phyloP scores from a whole-genome alignment of 768 basidiomycete species.

The Podaxis sp. region DNA sequence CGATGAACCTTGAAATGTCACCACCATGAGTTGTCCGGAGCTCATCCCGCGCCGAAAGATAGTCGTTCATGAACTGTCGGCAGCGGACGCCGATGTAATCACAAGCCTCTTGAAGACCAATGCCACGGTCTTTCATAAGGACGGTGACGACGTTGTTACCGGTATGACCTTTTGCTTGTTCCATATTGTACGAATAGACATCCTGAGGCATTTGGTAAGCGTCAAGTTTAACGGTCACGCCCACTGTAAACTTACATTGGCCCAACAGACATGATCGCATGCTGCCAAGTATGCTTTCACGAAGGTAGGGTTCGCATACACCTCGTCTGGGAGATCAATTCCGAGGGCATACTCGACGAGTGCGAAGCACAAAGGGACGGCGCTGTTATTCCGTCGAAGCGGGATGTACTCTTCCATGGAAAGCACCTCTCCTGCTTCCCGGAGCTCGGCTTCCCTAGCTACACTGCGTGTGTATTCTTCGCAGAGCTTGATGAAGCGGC shows the following conservation, averaged over 20 bases:
- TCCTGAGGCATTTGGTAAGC: slow-evolving; percentile 40
- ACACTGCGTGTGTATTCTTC: slow-evolving; percentile 59
- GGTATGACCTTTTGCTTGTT: slow-evolving; percentile 61
- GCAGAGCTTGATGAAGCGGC: slow-evolving; percentile 53
- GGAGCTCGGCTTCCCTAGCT: slow-evolving; percentile 59
- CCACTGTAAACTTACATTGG: slow-evolving; percentile 50
- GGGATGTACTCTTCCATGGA: slow-evolving; percentile 51
- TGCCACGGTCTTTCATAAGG: slow-evolving; percentile 54
- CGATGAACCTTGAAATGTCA: slow-evolving; percentile 52
- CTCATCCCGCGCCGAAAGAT: slow-evolving; percentile 41
- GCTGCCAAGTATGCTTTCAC: slow-evolving; percentile 56
- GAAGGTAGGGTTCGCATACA: slow-evolving; percentile 57
- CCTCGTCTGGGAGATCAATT: slow-evolving; percentile 62
- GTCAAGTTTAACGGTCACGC: background rate
- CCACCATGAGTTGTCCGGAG: slow-evolving; percentile 54
- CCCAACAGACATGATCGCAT: slow-evolving; percentile 67
- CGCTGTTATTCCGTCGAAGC: slow-evolving; percentile 71
- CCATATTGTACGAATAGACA: slow-evolving; percentile 73
- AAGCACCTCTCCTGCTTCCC: slow-evolving; percentile 56
- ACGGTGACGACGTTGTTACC: slow-evolving; percentile 73
- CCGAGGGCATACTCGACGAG: slow-evolving; percentile 61
- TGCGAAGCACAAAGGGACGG: slow-evolving; percentile 61
- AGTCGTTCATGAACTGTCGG: slow-evolving; percentile 48
- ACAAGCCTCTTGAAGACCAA: slow-evolving; percentile 58
- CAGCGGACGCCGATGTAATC: slow-evolving; percentile 57